A percentile compares a stretch with the other conserved stretches of the same genome.
These are phyloP conservation scores for Solanum sparsipilum DNA, from an alignment of 257 asterid species.

Conservation along the genomic window DNA sequence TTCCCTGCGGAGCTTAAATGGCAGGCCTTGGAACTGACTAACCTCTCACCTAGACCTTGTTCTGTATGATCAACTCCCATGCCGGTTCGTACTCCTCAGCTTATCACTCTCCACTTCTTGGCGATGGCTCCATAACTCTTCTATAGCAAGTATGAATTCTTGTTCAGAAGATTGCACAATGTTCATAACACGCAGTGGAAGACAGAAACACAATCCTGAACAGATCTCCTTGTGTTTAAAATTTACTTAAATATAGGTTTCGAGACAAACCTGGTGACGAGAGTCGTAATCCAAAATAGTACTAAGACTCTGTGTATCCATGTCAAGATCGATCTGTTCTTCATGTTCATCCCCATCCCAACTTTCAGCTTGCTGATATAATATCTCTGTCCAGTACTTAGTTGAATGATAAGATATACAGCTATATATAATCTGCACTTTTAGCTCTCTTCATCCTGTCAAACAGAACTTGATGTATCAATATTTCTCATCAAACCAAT, in stretches of 20 bases:
- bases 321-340: no score
- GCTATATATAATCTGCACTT: not conserved
- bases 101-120: conserved; percentile 1
- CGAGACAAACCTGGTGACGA: not conserved
- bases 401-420: no score
- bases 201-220: not conserved
- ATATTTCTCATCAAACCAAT: not conserved
- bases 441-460: not conserved
- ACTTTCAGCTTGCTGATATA: no score
- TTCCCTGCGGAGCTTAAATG: conserved; percentile 68
- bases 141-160: not conserved
- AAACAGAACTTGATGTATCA: not conserved
- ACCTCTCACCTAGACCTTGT: conserved; percentile 56
- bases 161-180: not conserved
- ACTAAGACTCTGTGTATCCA: not conserved
- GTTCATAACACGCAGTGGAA: not conserved
- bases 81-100: conserved; percentile 12
- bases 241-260: not conserved
- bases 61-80: conserved; percentile 22
- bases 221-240: not conserved
- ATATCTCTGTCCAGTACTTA: no score
- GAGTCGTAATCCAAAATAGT: not conserved
- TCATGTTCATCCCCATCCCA: no score
- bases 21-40: conserved; percentile 80
- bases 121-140: not conserved